A percentile compares a stretch with the other conserved stretches of the same genome.
Conservation (phyloP, 306 rosid genomes). For the Quercus dentata region DNA sequence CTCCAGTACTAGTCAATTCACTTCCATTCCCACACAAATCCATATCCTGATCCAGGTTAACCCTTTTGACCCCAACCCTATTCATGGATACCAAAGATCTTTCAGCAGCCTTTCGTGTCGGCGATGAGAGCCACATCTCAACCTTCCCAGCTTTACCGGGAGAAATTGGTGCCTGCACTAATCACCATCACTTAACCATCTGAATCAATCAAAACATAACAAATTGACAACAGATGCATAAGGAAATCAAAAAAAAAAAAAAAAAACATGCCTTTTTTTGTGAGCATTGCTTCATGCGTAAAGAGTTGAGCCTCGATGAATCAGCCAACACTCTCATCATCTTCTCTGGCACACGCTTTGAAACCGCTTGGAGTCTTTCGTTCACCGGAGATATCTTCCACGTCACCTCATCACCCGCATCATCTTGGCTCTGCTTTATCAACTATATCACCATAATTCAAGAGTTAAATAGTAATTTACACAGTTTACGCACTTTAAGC, state of each 20-base stretch:
- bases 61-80: constrained; percentile 51
- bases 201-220: not conserved
- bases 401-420: constrained; percentile 72
- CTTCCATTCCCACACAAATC: constrained; percentile 22
- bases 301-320: constrained; percentile 59
- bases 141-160: constrained; percentile 36
- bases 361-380: constrained; percentile 80
- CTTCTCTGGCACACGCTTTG: constrained; percentile 65
- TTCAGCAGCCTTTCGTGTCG: constrained; percentile 36
- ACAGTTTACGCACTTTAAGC: not conserved
- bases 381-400: constrained; percentile 95
- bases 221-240: not conserved
- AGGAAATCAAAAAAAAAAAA: not conserved
- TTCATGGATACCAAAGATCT: constrained; percentile 38
- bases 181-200: constrained; percentile 24
- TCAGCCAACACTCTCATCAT: constrained; percentile 68
- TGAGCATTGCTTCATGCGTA: constrained; percentile 45
- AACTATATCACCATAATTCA: constrained; percentile 31
- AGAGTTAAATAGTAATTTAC: too few relatives aligned
- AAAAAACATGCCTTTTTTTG: constrained; percentile 48
- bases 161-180: constrained; percentile 40
- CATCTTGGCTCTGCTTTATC: constrained; percentile 93
- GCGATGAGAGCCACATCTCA: constrained; percentile 46
- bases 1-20: constrained; percentile 28
- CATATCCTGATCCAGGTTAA: constrained; percentile 34